These are phyloP conservation scores for Bretschneidera sinensis DNA, from an alignment of 345 rosid genomes.

Conservation along the genomic window DNA sequence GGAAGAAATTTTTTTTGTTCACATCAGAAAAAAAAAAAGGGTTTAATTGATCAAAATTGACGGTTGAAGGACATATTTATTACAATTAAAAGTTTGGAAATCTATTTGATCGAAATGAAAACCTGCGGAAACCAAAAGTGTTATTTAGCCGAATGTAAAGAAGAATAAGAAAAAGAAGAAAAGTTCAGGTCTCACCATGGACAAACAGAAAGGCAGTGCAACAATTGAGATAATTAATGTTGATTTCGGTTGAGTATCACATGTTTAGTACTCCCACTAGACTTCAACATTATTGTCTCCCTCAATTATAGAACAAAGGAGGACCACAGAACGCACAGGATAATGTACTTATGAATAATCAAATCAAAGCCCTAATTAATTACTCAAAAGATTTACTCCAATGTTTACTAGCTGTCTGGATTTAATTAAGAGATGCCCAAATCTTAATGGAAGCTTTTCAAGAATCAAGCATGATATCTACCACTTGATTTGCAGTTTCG, in stretches of 20 bases:
- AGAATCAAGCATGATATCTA: constrained; percentile 22
- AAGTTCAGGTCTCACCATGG: too few species aligned
- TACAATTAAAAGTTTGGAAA: too few species aligned
- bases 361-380: neutral
- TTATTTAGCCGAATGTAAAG: too few species aligned
- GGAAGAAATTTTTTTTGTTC: too few species aligned
- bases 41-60: too few species aligned
- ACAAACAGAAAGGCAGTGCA: neutral
- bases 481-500: constrained; percentile 5
- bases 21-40: too few species aligned
- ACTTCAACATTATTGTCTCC: constrained; percentile 28
- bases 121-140: too few species aligned
- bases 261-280: constrained; percentile 19
- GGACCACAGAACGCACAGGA: constrained; percentile 14
- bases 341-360: constrained; percentile 19
- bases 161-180: too few species aligned
- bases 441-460: constrained; percentile 31
- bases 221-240: neutral
- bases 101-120: too few species aligned
- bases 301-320: constrained; percentile 20
- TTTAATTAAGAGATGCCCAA: constrained; percentile 31
- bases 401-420: constrained; percentile 38
- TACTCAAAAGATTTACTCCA: constrained; percentile 6
- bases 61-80: too few species aligned
- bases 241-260: constrained; percentile 13